phyloP scores from a whole-genome alignment of 371 early-diverging fungal species.

The Mortierella sp. region DNA sequence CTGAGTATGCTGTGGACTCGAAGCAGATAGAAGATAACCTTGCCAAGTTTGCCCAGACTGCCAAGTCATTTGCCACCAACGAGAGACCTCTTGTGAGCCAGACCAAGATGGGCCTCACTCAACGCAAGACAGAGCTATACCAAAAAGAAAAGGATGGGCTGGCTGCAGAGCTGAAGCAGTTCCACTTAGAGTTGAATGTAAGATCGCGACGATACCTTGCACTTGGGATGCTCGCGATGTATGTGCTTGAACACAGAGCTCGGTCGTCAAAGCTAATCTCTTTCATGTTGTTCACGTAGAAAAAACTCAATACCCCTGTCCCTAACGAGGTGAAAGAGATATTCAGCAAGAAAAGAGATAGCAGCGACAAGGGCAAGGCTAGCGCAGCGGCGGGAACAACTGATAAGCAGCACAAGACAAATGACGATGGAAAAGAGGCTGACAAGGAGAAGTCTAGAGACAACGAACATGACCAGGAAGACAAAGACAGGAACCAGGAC shows the following conservation, averaged over 20 bases:
- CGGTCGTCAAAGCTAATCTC: no score
- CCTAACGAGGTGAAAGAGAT: slow-evolving; percentile 83
- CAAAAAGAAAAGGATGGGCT: slow-evolving; percentile 82
- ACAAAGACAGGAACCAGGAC: no score
- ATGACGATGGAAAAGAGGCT: no score
- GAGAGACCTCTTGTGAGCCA: slow-evolving; percentile 87
- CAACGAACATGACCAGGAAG: slow-evolving; percentile 5
- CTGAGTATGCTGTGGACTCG: slow-evolving; percentile 43
- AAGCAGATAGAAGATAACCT: slow-evolving; percentile 69
- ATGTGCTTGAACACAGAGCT: no score
- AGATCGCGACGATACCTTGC: no score
- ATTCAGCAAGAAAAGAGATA: slow-evolving; percentile 59
- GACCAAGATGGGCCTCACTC: slow-evolving; percentile 73
- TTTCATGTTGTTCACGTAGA: no score
- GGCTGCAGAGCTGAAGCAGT: slow-evolving; percentile 82
- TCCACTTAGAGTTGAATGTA: slow-evolving; percentile 80
- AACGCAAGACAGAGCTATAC: slow-evolving; percentile 29
- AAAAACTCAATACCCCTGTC: slow-evolving; percentile 65
- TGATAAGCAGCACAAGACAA: no score
- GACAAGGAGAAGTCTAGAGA: slow-evolving; percentile 13
- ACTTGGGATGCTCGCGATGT: no score
- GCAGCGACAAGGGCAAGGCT: slow-evolving; percentile 36
- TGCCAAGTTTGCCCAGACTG: slow-evolving; percentile 64
- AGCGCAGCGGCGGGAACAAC: slow-evolving; percentile 8
- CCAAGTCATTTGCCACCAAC: slow-evolving; percentile 64